Evolutionary conservation across 1,284 basidiomycete genomes (phyloP).

Genomic region (Porodaedalea pini): DNA sequence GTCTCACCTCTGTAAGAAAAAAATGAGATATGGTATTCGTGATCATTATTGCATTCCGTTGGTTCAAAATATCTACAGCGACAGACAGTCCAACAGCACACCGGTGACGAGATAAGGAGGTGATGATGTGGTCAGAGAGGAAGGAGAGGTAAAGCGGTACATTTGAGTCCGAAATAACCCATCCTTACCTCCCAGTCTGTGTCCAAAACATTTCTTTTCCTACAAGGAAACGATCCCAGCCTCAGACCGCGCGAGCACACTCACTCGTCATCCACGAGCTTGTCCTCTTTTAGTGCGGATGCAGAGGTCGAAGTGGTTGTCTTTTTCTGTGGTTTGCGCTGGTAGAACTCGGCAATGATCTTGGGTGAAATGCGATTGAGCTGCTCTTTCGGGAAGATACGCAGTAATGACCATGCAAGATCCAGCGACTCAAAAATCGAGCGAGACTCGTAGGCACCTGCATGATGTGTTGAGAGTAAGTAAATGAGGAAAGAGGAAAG

Average conservation of each 20-base stretch:
- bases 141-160: too few species aligned
- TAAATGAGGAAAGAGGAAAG: not conserved
- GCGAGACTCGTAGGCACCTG: constrained; percentile 91
- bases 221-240: not conserved
- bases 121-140: too few species aligned
- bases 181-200: too few species aligned
- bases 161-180: too few species aligned
- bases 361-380: constrained; percentile 94
- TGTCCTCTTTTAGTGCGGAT: constrained; percentile 45
- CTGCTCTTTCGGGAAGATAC: constrained; percentile 99
- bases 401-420: constrained; percentile 93
- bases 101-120: too few species aligned
- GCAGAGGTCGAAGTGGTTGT: constrained; percentile 42
- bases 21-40: not conserved
- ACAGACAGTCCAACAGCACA: not conserved
- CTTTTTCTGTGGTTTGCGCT: constrained; percentile 70
- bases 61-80: not conserved
- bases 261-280: constrained; percentile 51
- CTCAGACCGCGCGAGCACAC: not conserved
- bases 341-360: constrained; percentile 85
- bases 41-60: not conserved
- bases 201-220: not conserved
- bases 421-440: constrained; percentile 98
- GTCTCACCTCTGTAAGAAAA: not conserved
- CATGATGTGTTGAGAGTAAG: not conserved